Percentiles rank a stretch among this genome's conserved stretches.
Conservation (phyloP, 2,329 filamentous ascomycete genomes). For the Cercospora sojina region DNA sequence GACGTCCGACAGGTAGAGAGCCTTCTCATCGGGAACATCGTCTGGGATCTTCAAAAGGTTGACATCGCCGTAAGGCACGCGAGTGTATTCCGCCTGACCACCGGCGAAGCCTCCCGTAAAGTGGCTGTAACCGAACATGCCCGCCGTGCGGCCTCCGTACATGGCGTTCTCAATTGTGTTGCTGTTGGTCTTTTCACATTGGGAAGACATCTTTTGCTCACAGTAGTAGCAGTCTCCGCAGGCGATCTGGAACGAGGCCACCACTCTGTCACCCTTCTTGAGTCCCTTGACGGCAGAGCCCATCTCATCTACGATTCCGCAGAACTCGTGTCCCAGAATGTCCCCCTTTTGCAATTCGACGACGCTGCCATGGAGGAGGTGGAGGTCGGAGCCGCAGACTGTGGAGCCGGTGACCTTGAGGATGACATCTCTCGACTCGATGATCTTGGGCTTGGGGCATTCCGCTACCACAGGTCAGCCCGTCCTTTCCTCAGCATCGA, state of each 20-base stretch:
- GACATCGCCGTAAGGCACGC: conserved; percentile 76
- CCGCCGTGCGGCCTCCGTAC: conserved; percentile 76
- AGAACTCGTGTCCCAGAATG: conserved; percentile 55
- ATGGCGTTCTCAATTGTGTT: conserved; percentile 70
- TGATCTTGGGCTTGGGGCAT: conserved; percentile 66
- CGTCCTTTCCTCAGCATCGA: conserved; percentile 25
- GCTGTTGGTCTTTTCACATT: conserved; percentile 76
- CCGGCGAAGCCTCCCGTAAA: conserved; percentile 86
- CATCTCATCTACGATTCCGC: conserved; percentile 51
- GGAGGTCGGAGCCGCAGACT: conserved; percentile 61
- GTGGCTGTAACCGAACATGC: conserved; percentile 60
- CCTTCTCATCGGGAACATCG: conserved; percentile 80
- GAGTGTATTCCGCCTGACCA: conserved; percentile 82
- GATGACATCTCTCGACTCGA: conserved; percentile 75
- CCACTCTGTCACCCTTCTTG: conserved; percentile 60
- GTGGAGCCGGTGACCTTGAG: conserved; percentile 70
- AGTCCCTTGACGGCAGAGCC: conserved; percentile 46
- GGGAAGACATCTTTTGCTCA: conserved; percentile 72
- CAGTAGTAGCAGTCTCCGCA: conserved; percentile 70
- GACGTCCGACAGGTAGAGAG: conserved; percentile 77
- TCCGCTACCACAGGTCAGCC: conserved; percentile 46
- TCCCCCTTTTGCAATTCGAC: conserved; percentile 54
- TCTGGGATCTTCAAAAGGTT: conserved; percentile 79
- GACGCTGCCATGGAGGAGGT: conserved; percentile 53
- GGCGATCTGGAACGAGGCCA: conserved; percentile 84